A percentile compares a stretch with the other conserved stretches of the same genome.
Conservation (phyloP, 1,284 basidiomycete genomes). For the Ganoderma multipileum region DNA sequence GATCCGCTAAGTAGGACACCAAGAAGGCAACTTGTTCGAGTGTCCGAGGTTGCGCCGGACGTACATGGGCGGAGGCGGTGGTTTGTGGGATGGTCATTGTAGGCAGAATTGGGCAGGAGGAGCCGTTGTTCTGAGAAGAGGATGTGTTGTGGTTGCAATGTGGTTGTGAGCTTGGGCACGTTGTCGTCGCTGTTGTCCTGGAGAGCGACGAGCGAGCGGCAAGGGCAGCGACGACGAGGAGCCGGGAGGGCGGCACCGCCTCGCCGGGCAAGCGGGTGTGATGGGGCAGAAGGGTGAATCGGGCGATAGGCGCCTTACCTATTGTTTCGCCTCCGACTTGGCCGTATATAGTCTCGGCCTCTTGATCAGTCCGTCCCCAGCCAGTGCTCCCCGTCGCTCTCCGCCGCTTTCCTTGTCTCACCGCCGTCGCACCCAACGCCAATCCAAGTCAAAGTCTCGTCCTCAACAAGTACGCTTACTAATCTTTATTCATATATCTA, state of each 20-base stretch:
- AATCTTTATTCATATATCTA: slow-evolving; percentile 17
- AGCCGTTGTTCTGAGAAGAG: slow-evolving; percentile 12
- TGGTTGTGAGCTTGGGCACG: slow-evolving; percentile 3
- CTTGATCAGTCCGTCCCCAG: background rate
- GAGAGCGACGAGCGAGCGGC: slow-evolving; percentile 3
- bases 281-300: background rate
- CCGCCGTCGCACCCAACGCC: background rate
- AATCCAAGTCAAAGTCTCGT: background rate
- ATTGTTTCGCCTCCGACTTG: slow-evolving; percentile 6
- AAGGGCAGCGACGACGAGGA: background rate
- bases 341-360: slow-evolving; percentile 13
- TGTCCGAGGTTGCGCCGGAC: background rate
- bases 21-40: slow-evolving; percentile 4
- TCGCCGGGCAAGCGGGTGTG: slow-evolving; percentile 4
- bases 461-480: background rate
- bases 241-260: slow-evolving; percentile 13
- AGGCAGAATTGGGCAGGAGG: background rate
- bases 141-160: background rate
- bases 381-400: background rate
- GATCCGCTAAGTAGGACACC: slow-evolving; percentile 7
- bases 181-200: background rate
- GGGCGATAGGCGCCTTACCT: background rate
- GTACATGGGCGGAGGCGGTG: background rate
- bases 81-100: background rate
- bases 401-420: slow-evolving; percentile 2